Base-by-base conservation (phyloP, 805 yeast species). In the Lachancea mirantina region DNA sequence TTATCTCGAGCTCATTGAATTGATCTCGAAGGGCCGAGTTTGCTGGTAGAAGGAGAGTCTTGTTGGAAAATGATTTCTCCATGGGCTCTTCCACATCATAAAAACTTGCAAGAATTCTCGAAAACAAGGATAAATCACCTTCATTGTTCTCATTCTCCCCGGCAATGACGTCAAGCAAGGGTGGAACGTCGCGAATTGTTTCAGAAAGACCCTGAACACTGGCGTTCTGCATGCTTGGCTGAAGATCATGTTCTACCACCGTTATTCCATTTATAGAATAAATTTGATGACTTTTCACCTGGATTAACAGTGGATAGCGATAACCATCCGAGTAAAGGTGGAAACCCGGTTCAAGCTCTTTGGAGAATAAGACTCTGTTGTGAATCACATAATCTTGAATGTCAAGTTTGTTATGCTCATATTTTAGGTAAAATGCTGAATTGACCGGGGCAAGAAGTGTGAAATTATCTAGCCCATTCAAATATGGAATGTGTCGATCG, bases 381-480 rank as follows among this genome's bases (percentile, higher is more conserved):
- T 57, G 51, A 6, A 55, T 33, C 8, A 63, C 27, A 35, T 51
- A 52, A 20, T 54, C 41, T 13, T 49, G 43, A 14, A 27, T 14
- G 4, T 38, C 38, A 14, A 25, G 8, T 5, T 40, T 39, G 19
- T 46, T 34, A 13, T 23, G 14, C 11, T 32, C 35, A 2, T 7
- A 3, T 9, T 13, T 17, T 10, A 33, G 24, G 13, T 50, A 49
- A 53, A 81, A 83, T 1, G 95, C 95, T 43, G 78, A 76, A 50
- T 84, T 84, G 8, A 79, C 68, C 0, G 95, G 94, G 1, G 94
- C 94, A 24, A 81, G 51, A n/a, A 84, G 56, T 0, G 95, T 83
- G 36, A 78, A 72, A 50, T 82, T 78, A 15, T 61, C 59, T 39
- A 79, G 52, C 14, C 59, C 59, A 48, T 82, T 84, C 19, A 84